Percentiles rank a stretch among this genome's conserved stretches.
Evolutionary conservation across 768 basidiomycete genomes (phyloP).

Genomic region (Hypholoma fasciculare): DNA sequence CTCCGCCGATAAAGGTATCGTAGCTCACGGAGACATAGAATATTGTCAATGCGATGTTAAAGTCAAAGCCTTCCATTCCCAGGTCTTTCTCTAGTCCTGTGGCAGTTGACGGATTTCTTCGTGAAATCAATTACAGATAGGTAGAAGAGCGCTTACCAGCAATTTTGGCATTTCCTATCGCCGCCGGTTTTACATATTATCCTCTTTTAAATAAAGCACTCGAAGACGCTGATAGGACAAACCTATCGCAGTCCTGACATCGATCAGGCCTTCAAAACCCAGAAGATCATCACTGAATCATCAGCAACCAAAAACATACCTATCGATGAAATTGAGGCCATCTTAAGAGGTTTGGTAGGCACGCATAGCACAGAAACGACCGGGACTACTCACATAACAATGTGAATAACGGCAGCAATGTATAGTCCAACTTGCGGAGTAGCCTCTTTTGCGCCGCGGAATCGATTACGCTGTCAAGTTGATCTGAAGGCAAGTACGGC

Average conservation of each 20-base stretch:
- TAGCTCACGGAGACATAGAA: constrained; percentile 36
- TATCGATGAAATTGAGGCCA: constrained; percentile 35
- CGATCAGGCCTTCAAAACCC: background rate
- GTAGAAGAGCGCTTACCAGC: constrained; percentile 5
- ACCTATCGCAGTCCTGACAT: constrained; percentile 4
- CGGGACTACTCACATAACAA: constrained; percentile 30
- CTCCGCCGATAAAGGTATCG: background rate
- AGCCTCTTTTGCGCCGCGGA: constrained; percentile 27
- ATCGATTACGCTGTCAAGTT: background rate
- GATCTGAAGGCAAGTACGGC: too few relatives aligned
- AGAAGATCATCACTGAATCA: background rate
- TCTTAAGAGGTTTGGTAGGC: constrained; percentile 16
- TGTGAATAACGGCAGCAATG: constrained; percentile 34
- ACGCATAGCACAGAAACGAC: background rate
- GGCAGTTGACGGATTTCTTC: background rate
- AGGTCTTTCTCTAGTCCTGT: constrained; percentile 37
- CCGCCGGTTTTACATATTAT: too few relatives aligned
- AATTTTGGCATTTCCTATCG: constrained; percentile 15
- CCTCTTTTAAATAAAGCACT: background rate
- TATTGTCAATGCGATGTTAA: constrained; percentile 37
- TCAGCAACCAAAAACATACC: constrained; percentile 8
- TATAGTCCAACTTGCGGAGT: constrained; percentile 31
- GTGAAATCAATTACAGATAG: background rate
- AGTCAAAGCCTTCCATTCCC: constrained; percentile 36
- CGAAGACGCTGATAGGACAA: background rate